A percentile compares a stretch with the other conserved stretches of the same genome.
Conservation (phyloP, 2,329 filamentous ascomycete genomes). For the Beauveria bassiana region DNA sequence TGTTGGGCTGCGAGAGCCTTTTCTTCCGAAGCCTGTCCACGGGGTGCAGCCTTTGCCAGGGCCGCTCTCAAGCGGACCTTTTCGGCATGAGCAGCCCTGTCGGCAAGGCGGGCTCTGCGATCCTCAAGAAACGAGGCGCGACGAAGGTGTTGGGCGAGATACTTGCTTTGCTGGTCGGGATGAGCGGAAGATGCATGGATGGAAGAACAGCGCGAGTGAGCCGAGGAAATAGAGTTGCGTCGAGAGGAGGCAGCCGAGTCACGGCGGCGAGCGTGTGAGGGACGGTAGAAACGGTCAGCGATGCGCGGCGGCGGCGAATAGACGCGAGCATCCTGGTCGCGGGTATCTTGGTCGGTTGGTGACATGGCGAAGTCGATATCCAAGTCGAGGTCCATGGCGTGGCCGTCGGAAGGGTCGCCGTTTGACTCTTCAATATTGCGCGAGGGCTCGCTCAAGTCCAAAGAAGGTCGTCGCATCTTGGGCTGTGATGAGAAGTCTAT, state of each 20-base stretch:
- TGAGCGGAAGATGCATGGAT: slow-evolving; percentile 45
- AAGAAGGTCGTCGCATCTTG: slow-evolving; percentile 36
- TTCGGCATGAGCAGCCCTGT: slow-evolving; percentile 74
- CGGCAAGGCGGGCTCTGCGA: slow-evolving; percentile 70
- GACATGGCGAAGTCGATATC: slow-evolving; percentile 30
- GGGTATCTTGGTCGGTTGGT: slow-evolving; percentile 28
- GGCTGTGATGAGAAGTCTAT: background rate
- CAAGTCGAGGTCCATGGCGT: slow-evolving; percentile 15
- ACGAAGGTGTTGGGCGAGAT: slow-evolving; percentile 71
- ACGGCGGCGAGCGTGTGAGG: slow-evolving; percentile 58
- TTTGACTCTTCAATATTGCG: slow-evolving; percentile 31
- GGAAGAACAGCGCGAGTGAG: slow-evolving; percentile 61
- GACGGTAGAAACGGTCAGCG: slow-evolving; percentile 69
- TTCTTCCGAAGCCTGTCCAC: slow-evolving; percentile 64
- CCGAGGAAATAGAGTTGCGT: slow-evolving; percentile 71
- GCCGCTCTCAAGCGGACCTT: slow-evolving; percentile 73
- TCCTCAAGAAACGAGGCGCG: slow-evolving; percentile 75
- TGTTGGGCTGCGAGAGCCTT: slow-evolving; percentile 69
- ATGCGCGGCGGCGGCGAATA: slow-evolving; percentile 66
- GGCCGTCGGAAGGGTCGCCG: slow-evolving; percentile 22
- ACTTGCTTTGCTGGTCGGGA: slow-evolving; percentile 61
- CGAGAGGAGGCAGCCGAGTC: slow-evolving; percentile 72
- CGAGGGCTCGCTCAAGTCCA: slow-evolving; percentile 34
- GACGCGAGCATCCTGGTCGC: slow-evolving; percentile 27
- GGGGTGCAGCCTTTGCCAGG: slow-evolving; percentile 60